These are phyloP conservation scores for Cicer cuneatum DNA, from an alignment of 306 rosid species.

Conservation along the genomic window DNA sequence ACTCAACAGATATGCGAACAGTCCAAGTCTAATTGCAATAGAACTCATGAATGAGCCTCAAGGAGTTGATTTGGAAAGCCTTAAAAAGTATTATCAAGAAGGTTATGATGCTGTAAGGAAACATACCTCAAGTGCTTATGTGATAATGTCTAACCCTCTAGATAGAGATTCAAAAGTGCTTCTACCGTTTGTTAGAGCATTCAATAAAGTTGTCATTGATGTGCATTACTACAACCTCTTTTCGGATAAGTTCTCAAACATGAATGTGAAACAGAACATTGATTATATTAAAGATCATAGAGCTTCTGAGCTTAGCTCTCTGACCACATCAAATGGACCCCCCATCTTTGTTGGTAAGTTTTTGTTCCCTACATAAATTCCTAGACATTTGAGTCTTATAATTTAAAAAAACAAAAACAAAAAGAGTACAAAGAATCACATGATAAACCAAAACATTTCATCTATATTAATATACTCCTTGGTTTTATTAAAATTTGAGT, in stretches of 20 bases:
- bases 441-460: no score
- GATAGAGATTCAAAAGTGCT: conserved; percentile 52
- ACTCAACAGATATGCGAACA: conserved; percentile 51
- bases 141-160: conserved; percentile 60
- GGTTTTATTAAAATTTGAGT: no score
- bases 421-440: no score
- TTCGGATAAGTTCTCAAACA: conserved; percentile 42
- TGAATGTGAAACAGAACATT: conserved; percentile 55
- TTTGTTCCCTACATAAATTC: not conserved
- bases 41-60: conserved; percentile 67
- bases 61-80: conserved; percentile 55
- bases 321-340: conserved; percentile 60
- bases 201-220: conserved; percentile 52
- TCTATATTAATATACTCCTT: no score
- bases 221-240: conserved; percentile 68
- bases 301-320: conserved; percentile 51
- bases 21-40: conserved; percentile 53
- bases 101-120: conserved; percentile 61
- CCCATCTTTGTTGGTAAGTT: conserved; percentile 62
- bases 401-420: no score
- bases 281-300: conserved; percentile 51
- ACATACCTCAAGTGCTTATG: conserved; percentile 53
- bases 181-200: conserved; percentile 51
- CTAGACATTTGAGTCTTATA: not conserved
- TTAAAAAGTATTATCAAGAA: conserved; percentile 51